These are phyloP conservation scores for Talaromyces nanjingensis DNA, from an alignment of 495 filamentous ascomycete genomes.

Conservation along the genomic window DNA sequence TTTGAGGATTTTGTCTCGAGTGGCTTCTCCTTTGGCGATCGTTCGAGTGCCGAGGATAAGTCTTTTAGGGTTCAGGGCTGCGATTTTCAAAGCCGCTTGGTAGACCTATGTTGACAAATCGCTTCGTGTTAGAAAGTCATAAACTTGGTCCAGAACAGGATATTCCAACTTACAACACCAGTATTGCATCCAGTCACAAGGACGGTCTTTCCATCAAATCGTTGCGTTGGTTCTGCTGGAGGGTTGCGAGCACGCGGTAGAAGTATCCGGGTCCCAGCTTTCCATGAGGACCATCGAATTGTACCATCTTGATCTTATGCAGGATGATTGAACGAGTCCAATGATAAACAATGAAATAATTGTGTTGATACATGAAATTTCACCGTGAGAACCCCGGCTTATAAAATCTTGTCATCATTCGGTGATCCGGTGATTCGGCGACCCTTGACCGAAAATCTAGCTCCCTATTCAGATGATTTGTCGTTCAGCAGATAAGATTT, in stretches of 20 bases:
- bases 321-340: background rate
- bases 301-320: background rate
- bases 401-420: background rate
- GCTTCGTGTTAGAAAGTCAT: background rate
- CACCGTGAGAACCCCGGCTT: background rate
- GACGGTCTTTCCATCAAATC: constrained; percentile 16
- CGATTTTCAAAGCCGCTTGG: constrained; percentile 15
- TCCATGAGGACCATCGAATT: constrained; percentile 1
- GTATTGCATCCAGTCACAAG: constrained; percentile 19
- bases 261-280: constrained; percentile 14
- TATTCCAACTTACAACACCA: constrained; percentile 7
- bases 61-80: constrained; percentile 8
- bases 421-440: constrained; percentile 6
- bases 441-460: background rate
- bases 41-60: constrained; percentile 16
- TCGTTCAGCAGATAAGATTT: background rate
- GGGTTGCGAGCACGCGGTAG: constrained; percentile 9
- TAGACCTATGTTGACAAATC: constrained; percentile 5
- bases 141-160: background rate
- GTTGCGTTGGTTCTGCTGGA: constrained; percentile 11
- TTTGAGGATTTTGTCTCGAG: constrained; percentile 7
- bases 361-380: background rate
- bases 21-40: constrained; percentile 8
- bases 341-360: background rate
- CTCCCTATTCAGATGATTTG: background rate